A percentile compares a stretch with the other conserved stretches of the same genome.
Evolutionary conservation across 495 filamentous ascomycete species (phyloP).

Genomic region (Aspergillus cavernicola): DNA sequence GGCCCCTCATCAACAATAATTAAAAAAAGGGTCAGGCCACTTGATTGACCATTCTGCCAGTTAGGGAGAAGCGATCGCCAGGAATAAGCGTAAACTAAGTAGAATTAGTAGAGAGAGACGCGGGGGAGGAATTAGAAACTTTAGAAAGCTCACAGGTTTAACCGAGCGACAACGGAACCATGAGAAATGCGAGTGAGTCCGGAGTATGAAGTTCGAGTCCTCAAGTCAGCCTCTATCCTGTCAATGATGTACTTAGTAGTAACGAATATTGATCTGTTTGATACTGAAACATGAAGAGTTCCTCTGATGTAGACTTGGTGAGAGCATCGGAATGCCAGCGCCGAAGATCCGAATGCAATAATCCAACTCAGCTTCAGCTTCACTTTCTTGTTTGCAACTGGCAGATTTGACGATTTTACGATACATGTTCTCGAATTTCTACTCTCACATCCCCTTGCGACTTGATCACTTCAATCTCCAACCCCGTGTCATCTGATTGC

Average conservation of each 20-base stretch:
- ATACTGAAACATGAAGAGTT: too few relatives aligned
- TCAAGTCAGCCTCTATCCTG: too few relatives aligned
- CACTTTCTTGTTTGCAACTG: neutral
- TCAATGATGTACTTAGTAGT: too few relatives aligned
- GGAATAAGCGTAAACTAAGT: neutral
- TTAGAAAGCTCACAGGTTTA: neutral
- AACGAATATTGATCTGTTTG: too few relatives aligned
- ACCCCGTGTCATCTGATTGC: neutral
- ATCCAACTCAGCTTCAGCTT: neutral
- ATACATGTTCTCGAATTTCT: too few relatives aligned
- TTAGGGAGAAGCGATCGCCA: neutral
- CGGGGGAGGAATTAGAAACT: neutral
- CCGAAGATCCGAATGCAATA: slow-evolving; percentile 6
- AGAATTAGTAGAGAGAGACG: neutral
- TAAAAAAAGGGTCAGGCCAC: too few relatives aligned
- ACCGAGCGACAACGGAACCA: neutral
- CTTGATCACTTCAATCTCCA: neutral
- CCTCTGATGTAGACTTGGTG: too few relatives aligned
- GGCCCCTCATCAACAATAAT: neutral
- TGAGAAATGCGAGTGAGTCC: too few relatives aligned
- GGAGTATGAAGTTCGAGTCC: too few relatives aligned
- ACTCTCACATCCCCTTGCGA: neutral
- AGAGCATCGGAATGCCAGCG: slow-evolving; percentile 4
- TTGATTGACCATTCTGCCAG: neutral
- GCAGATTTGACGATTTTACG: too few relatives aligned